Evolutionary conservation across 164 flowering plant genomes (phyloP).

Genomic region (Magnolia sinica): DNA sequence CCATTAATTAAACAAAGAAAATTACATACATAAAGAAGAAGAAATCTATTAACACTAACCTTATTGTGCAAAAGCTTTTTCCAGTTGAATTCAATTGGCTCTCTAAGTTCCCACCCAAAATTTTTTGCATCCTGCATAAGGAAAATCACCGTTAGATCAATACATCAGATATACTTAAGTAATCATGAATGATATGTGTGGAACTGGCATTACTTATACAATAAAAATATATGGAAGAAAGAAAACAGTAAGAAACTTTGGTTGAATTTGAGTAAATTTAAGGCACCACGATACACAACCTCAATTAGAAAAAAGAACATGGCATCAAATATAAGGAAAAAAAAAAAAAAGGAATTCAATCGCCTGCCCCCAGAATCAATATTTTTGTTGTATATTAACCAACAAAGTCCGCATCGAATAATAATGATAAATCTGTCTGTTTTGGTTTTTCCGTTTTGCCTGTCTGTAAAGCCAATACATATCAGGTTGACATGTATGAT

Average conservation of each 20-base stretch:
- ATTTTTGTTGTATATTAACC: too few species aligned
- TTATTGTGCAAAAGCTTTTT: conserved; percentile 83
- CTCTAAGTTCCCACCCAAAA: conserved; percentile 89
- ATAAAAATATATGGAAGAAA: background rate
- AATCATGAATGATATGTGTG: background rate
- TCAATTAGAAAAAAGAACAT: too few species aligned
- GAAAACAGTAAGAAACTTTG: background rate
- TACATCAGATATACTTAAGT: background rate
- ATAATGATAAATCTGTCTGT: too few species aligned
- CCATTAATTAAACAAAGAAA: background rate
- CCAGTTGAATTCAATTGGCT: conserved; percentile 79
- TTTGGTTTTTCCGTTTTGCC: too few species aligned
- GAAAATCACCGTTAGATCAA: background rate
- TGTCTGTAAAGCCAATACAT: too few species aligned
- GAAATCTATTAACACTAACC: conserved; percentile 31
- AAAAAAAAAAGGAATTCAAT: too few species aligned
- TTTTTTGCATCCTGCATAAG: conserved; percentile 79
- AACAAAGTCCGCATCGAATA: too few species aligned
- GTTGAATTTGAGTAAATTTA: too few species aligned
- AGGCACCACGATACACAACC: too few species aligned
- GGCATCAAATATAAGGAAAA: too few species aligned
- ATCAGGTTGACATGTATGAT: too few species aligned
- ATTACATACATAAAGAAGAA: background rate
- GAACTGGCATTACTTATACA: background rate
- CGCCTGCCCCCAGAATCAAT: too few species aligned